Percentiles rank a stretch among this genome's conserved stretches.
Conservation (phyloP, 1,284 basidiomycete genomes). For the Apiotrichum veenhuisii region DNA sequence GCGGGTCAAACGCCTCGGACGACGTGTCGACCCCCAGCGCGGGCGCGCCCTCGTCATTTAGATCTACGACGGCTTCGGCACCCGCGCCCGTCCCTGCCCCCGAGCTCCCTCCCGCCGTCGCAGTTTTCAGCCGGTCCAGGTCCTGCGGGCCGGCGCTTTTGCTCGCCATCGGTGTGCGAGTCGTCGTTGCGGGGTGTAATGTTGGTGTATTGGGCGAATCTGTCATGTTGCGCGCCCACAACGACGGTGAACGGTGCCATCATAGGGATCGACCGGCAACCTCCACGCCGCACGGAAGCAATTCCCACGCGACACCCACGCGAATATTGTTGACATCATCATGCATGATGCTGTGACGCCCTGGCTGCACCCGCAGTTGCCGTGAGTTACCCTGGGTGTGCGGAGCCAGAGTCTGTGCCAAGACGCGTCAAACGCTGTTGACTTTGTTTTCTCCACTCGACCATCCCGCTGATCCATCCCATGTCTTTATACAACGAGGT, state of each 20-base stretch:
- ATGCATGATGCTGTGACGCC: too few species aligned
- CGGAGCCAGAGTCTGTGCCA: background rate
- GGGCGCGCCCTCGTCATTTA: background rate
- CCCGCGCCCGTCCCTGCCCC: too few species aligned
- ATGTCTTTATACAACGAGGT: conserved; percentile 23
- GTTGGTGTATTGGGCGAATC: too few species aligned
- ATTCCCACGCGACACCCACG: background rate
- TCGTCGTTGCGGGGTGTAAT: background rate
- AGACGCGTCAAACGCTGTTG: background rate
- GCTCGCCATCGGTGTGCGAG: conserved; percentile 12
- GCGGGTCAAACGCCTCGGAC: conserved; percentile 12
- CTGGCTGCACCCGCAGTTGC: background rate
- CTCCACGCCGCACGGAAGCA: background rate
- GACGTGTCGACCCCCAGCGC: conserved; percentile 3
- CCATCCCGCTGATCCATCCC: background rate
- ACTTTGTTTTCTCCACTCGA: background rate
- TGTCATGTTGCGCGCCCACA: too few species aligned
- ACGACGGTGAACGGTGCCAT: background rate
- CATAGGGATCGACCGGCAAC: background rate
- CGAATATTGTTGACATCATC: background rate
- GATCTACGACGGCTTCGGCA: conserved; percentile 9
- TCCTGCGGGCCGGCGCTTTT: background rate
- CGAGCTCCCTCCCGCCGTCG: too few species aligned
- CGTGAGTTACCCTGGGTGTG: too few species aligned
- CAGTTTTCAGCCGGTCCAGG: background rate